Conservation (phyloP, 805 yeast species). For the Wickerhamomyces tratensis region DNA sequence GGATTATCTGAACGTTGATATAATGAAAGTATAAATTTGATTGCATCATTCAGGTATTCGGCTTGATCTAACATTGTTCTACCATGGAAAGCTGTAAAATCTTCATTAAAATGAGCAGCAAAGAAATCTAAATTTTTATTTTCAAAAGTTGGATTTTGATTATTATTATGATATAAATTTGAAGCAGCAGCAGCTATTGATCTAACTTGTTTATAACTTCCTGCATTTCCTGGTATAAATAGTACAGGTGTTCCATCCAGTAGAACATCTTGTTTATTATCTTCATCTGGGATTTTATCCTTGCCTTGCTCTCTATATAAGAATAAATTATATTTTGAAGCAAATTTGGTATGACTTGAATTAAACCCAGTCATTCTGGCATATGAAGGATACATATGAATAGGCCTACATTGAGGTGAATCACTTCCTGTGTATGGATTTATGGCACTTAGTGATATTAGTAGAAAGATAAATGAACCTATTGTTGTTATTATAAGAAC, state of each 20-base stretch:
- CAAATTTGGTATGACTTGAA: slow-evolving; percentile 53
- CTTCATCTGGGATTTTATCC: slow-evolving; percentile 43
- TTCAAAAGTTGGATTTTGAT: slow-evolving; percentile 16
- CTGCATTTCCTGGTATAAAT: slow-evolving; percentile 97
- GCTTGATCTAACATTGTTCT: slow-evolving; percentile 90
- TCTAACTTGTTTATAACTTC: slow-evolving; percentile 81
- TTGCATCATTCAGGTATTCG: slow-evolving; percentile 83
- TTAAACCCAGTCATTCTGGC: slow-evolving; percentile 70
- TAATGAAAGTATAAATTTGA: slow-evolving; percentile 60
- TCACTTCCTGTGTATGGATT: slow-evolving; percentile 30
- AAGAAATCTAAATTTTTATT: slow-evolving; percentile 66
- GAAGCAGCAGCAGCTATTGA: slow-evolving; percentile 85
- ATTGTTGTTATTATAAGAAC: too few relatives aligned
- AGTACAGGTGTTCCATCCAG: slow-evolving; percentile 76
- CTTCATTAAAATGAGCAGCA: slow-evolving; percentile 91
- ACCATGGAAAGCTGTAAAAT: slow-evolving; percentile 94
- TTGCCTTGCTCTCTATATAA: slow-evolving; percentile 77
- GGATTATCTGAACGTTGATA: slow-evolving; percentile 32
- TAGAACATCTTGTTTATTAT: slow-evolving; percentile 20
- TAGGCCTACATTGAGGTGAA: slow-evolving; percentile 47
- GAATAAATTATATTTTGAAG: slow-evolving; percentile 76
- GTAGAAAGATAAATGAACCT: too few relatives aligned
- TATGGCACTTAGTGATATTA: slow-evolving; percentile 1
- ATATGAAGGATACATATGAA: slow-evolving; percentile 79
- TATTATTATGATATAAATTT: slow-evolving; percentile 33